Base-by-base conservation (phyloP, 2,329 filamentous ascomycete genomes). In the Chrysosporium queenslandicum region DNA sequence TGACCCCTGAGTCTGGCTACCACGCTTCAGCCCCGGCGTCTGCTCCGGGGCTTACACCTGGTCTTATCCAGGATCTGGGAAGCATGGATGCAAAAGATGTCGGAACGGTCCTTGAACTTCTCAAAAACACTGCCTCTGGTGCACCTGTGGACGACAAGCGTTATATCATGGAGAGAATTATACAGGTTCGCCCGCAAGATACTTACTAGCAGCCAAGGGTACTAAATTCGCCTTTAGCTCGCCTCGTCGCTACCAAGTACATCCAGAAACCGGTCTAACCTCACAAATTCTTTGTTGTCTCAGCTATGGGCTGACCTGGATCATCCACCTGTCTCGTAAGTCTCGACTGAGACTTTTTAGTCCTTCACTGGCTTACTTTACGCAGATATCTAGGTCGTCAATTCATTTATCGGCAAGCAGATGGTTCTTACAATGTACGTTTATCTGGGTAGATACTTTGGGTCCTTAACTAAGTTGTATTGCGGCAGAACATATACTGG, bases 101-200 rank as follows among this genome's bases (percentile, higher is more conserved):
- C 48, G 64, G 66, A 43, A 69, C 69, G 9, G 49, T 73, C 20
- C 57, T 65, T 29, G 68, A 71, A 30, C 54, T 70, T 23, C 65
- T 71, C 11, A 71, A 72, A 20, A 67, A 63, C 46, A 61, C 71
- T 18, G 59, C 66, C 52, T 72, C 73, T n/a, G 77, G 77, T 2
- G 69, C 77, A 39, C 73, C 74, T 6, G 66, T 79, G 14, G 72
- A 86, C 59, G 82, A 86, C 60, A 82, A 78, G 62, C 74, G 74
- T 1, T 81, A 81, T 60, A 67, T 79, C 11, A 81, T 81, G 78
- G 79, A 82, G 60, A 69, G 72, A 21, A 62, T 81, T 53, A 75
- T 82, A 46, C 67, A 74, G 54, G 68, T 72, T 46, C 52, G 60
- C 46, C 49, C 2, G 20, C 27, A 30, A 7, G 23, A 30, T 73